These are phyloP conservation scores for Ophiostoma australiae DNA, from an alignment of 2,329 filamentous ascomycete genomes.

Conservation along the genomic window DNA sequence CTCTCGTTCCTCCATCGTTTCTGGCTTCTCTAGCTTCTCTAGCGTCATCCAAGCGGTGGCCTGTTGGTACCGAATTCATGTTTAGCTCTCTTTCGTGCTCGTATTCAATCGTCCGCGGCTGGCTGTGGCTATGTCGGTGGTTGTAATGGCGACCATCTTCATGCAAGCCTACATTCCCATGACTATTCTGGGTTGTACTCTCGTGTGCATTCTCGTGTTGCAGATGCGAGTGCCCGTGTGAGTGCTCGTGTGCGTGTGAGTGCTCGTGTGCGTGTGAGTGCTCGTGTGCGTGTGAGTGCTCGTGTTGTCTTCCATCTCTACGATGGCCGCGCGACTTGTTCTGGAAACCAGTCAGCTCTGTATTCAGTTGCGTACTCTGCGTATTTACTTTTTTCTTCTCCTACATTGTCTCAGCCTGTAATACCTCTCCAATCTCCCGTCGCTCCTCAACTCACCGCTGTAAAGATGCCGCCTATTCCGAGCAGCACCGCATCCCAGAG, in stretches of 20 bases:
- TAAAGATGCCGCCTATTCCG: constrained; percentile 26
- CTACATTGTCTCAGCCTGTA: background rate
- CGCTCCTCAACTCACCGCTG: constrained; percentile 19
- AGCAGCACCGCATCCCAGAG: constrained; percentile 29
- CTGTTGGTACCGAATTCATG: background rate
- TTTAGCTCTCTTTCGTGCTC: constrained; percentile 6
- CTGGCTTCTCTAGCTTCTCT: background rate
- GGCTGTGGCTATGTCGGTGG: background rate
- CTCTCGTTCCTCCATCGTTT: background rate
- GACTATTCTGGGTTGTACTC: background rate
- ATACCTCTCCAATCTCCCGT: background rate
- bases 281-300: background rate
- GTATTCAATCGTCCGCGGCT: background rate
- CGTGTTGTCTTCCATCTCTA: background rate
- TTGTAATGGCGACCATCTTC: background rate
- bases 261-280: background rate
- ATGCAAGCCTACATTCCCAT: background rate
- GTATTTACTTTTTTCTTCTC: background rate
- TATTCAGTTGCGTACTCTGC: background rate
- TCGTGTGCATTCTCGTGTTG: background rate
- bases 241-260: background rate
- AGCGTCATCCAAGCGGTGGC: background rate
- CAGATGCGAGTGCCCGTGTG: background rate
- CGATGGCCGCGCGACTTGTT: background rate
- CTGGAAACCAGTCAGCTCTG: background rate